Evolutionary conservation across 2,329 filamentous ascomycete genomes (phyloP).

Genomic region (Xylaria polymorpha): DNA sequence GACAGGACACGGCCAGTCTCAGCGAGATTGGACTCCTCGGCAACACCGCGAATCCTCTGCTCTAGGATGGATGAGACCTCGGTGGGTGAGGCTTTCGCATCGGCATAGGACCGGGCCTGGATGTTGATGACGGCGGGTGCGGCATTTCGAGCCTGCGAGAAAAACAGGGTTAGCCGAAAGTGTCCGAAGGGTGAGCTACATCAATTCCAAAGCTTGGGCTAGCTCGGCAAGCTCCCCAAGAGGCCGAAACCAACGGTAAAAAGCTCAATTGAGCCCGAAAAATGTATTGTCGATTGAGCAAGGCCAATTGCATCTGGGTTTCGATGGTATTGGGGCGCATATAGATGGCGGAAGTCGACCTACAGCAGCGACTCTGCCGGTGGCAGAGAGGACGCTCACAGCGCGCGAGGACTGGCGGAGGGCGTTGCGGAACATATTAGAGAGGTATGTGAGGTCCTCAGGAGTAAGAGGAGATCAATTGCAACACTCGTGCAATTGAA

Average conservation of each 20-base stretch:
- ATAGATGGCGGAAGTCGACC: conserved; percentile 65
- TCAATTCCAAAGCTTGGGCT: conserved; percentile 45
- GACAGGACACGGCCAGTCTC: conserved; percentile 99
- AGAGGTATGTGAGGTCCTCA: conserved; percentile 64
- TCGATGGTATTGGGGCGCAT: conserved; percentile 61
- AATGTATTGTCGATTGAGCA: conserved; percentile 48
- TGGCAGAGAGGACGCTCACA: conserved; percentile 92
- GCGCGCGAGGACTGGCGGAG: conserved; percentile 96
- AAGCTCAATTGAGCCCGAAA: conserved; percentile 55
- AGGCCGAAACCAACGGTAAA: conserved; percentile 47
- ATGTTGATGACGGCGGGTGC: conserved; percentile 81
- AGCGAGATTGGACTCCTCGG: conserved; percentile 94
- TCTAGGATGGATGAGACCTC: conserved; percentile 99
- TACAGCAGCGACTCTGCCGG: conserved; percentile 93
- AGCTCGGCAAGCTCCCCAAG: conserved; percentile 54
- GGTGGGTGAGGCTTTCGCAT: conserved; percentile 94
- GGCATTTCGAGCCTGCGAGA: conserved; percentile 83
- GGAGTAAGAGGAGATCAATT: conserved; percentile 68
- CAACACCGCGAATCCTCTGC: conserved; percentile 98
- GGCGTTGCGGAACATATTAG: conserved; percentile 96
- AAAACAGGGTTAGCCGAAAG: conserved; percentile 67
- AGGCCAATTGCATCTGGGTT: conserved; percentile 54
- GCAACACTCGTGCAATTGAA: conserved; percentile 74
- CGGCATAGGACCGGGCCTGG: conserved; percentile 88
- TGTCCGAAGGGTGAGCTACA: conserved; percentile 54